Evolutionary conservation across 2,329 filamentous ascomycete genomes (phyloP).

Genomic region (Sarocladium brachiariae): DNA sequence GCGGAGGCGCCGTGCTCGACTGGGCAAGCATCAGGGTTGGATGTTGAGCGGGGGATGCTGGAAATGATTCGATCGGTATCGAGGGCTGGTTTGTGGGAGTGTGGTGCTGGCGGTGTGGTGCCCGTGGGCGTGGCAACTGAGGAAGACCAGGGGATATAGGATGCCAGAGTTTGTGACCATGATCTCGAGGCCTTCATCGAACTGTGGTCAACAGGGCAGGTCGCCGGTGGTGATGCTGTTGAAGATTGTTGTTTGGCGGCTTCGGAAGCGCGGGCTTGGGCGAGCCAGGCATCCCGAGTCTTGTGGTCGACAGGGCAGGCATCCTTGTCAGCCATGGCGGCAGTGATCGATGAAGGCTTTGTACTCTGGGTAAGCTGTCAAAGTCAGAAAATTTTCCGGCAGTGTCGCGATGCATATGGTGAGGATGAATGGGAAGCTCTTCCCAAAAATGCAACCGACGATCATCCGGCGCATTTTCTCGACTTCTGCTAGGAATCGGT

Average conservation of each 20-base stretch:
- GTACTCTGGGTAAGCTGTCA: too few species aligned
- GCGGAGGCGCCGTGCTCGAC: slow-evolving; percentile 39
- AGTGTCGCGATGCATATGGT: too few species aligned
- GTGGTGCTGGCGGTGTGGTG: not conserved
- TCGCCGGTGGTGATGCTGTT: slow-evolving; percentile 13
- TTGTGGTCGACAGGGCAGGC: slow-evolving; percentile 87
- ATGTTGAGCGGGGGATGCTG: slow-evolving; percentile 62
- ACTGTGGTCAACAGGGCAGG: slow-evolving; percentile 28
- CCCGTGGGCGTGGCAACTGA: slow-evolving; percentile 14
- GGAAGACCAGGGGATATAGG: slow-evolving; percentile 35
- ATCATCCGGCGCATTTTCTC: slow-evolving; percentile 3
- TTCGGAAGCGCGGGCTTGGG: slow-evolving; percentile 52
- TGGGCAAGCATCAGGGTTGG: slow-evolving; percentile 29
- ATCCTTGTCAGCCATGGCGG: slow-evolving; percentile 23
- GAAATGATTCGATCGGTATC: slow-evolving; percentile 67
- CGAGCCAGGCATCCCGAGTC: slow-evolving; percentile 80
- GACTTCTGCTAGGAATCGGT: too few species aligned
- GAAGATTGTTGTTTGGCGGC: slow-evolving; percentile 23
- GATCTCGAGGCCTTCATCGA: slow-evolving; percentile 22
- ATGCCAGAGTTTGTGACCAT: slow-evolving; percentile 36
- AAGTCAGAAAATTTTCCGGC: too few species aligned
- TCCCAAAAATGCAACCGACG: slow-evolving; percentile 5
- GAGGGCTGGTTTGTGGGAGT: slow-evolving; percentile 31
- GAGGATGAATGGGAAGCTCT: not conserved
- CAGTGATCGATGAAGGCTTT: not conserved